Base-by-base conservation (phyloP, 2,329 filamentous ascomycete genomes). In the Xylaria sp. region DNA sequence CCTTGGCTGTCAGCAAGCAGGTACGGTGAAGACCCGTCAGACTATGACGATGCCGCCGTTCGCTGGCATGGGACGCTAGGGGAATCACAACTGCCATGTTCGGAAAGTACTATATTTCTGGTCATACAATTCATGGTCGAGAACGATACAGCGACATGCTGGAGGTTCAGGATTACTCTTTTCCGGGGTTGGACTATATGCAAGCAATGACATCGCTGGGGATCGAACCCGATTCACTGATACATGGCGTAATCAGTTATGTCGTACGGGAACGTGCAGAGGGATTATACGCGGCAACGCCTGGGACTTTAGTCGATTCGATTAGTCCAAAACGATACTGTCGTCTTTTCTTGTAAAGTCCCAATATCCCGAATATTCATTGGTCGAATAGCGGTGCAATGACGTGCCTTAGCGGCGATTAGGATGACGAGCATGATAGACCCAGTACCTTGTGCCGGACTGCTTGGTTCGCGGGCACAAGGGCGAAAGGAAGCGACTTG, bases 1-100 rank as follows among this genome's bases (percentile, higher is more conserved):
- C 56, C 28, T 45, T 45, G 54, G 28, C 54, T 19, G 50, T 50
- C 35, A 54, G 43, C 35, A 31, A 31, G 58, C 51, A 43, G 53
- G 25, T 12, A 23, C 49, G 21, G 25, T 42, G 31, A 25, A 25
- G 11, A 38, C 12, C 14, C 14, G 46, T 12, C 11, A 43, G 38
- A n/a, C 19, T 38, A 14, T 40, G 21, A 35, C 42, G 35, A 40
- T 49, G 25, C 47, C 19, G 50, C 21, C 52, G 8, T 37, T 42
- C 7, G 12, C 21, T 35, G 21, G n/a, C 15, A 42, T 37, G 23
- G 25, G 45, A 33, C 35, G 12, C 11, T 42, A 42, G n/a, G 31
- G 45, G 9, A n/a, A 28, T n/a, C 17, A 14, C 4, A 8, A 8
- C 35, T 17, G 31, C 42, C 42, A 21, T 37, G 14, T 31, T 17